These are phyloP conservation scores for Lipomyces spencermartinsiae DNA, from an alignment of 805 yeast species.

Conservation along the genomic window DNA sequence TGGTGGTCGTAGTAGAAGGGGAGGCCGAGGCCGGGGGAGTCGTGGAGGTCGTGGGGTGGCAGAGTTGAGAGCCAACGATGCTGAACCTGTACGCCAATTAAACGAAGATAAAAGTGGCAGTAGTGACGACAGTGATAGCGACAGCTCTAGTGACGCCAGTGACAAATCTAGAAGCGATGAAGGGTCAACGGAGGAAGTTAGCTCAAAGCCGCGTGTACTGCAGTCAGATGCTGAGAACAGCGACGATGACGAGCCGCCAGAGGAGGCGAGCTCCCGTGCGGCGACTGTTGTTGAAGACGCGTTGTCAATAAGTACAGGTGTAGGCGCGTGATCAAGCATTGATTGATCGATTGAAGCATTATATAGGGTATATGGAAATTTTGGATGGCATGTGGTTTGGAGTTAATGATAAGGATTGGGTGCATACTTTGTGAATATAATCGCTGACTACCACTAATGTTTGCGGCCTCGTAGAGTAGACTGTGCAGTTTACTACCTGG, in stretches of 20 bases:
- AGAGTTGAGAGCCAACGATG: slow-evolving; percentile 2
- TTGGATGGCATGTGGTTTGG: neutral
- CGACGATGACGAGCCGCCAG: slow-evolving; percentile 22
- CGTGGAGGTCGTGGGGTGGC: slow-evolving; percentile 13
- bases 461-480: too few relatives aligned
- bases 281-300: neutral
- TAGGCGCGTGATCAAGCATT: neutral
- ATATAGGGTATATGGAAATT: neutral
- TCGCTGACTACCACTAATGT: too few relatives aligned
- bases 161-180: slow-evolving; percentile 6
- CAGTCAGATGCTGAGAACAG: neutral
- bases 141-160: neutral
- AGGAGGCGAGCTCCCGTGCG: slow-evolving; percentile 14
- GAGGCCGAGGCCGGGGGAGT: neutral
- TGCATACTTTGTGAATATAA: neutral
- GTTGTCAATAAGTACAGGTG: neutral
- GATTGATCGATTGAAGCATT: neutral
- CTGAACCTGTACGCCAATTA: neutral
- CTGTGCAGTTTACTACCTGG: too few relatives aligned
- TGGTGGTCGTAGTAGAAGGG: neutral
- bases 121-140: slow-evolving; percentile 4
- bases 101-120: neutral
- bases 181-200: neutral
- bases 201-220: neutral
- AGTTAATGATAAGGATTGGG: neutral